These are phyloP conservation scores for Leucoagaricus sp. DNA, from an alignment of 1,284 basidiomycete species.

Conservation along the genomic window DNA sequence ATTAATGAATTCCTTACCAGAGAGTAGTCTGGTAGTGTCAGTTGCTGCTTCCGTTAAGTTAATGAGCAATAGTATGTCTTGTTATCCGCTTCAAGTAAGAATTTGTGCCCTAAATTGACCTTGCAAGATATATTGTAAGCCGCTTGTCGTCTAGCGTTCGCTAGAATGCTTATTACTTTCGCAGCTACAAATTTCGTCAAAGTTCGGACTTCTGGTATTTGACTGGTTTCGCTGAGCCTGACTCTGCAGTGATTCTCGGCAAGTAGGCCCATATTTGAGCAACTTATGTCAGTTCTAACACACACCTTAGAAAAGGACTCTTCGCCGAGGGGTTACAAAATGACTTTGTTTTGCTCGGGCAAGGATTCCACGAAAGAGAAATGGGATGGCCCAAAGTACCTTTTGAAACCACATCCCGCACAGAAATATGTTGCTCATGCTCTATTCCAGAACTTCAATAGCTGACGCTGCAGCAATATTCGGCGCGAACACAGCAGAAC, in stretches of 20 bases:
- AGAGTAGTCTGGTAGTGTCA: constrained; percentile 78
- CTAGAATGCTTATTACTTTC: constrained; percentile 6
- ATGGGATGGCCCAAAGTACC: constrained; percentile 87
- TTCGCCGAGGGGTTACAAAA: constrained; percentile 77
- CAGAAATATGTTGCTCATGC: constrained; percentile 4
- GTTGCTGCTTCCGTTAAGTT: constrained; percentile 84
- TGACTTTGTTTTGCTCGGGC: constrained; percentile 87
- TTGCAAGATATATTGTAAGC: constrained; percentile 51
- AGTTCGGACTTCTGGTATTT: constrained; percentile 93
- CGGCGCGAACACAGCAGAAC: constrained; percentile 71
- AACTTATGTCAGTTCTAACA: not conserved
- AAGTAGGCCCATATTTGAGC: constrained; percentile 20
- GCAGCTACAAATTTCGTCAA: constrained; percentile 94
- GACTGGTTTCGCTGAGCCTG: constrained; percentile 94
- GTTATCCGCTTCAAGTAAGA: constrained; percentile 43
- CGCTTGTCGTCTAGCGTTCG: not conserved
- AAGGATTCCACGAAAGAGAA: constrained; percentile 80
- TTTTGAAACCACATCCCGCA: constrained; percentile 19
- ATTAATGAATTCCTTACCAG: constrained; percentile 80
- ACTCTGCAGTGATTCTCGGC: constrained; percentile 87
- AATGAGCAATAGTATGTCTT: constrained; percentile 80
- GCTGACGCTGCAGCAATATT: constrained; percentile 47
- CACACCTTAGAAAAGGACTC: constrained; percentile 58
- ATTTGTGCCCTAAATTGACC: not conserved
- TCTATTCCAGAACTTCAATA: constrained; percentile 48